Conservation (phyloP, 306 rosid species). For the Fragaria ananassa region DNA sequence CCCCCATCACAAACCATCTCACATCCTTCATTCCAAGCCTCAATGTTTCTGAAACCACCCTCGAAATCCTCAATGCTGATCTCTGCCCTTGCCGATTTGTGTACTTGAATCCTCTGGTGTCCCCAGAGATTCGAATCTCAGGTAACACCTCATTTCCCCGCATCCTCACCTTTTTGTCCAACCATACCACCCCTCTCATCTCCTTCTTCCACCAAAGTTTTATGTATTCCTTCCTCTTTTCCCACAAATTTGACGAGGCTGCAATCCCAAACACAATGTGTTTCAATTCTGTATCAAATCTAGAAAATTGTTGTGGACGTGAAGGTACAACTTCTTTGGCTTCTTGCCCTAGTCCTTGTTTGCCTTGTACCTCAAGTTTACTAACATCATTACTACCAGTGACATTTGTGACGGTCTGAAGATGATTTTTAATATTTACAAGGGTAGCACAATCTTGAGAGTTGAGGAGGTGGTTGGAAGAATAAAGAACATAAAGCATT, state of each 20-base stretch:
- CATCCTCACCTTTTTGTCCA: constrained; percentile 45
- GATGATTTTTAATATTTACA: constrained; percentile 21
- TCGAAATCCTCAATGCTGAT: constrained; percentile 82
- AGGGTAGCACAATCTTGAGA: constrained; percentile 40
- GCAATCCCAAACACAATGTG: constrained; percentile 88
- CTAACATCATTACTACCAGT: constrained; percentile 18
- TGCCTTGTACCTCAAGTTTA: not conserved
- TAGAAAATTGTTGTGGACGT: constrained; percentile 17
- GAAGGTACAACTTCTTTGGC: constrained; percentile 1
- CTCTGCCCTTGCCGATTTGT: constrained; percentile 66
- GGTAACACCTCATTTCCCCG: constrained; percentile 51
- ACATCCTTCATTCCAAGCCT: constrained; percentile 83
- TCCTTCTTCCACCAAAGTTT: constrained; percentile 77
- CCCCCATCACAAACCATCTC: constrained; percentile 95
- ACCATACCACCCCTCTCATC: constrained; percentile 86
- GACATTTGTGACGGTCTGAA: constrained; percentile 29
- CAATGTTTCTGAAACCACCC: constrained; percentile 74
- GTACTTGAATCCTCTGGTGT: constrained; percentile 56
- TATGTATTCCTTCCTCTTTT: constrained; percentile 67
- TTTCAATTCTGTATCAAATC: constrained; percentile 47
- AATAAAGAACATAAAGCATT: constrained; percentile 52
- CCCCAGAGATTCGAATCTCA: constrained; percentile 56
- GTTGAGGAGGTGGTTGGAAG: constrained; percentile 49
- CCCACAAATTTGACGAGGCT: constrained; percentile 71
- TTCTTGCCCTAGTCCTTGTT: not conserved